Conservation (phyloP, 1,284 basidiomycete species). For the Heterobasidion irregulare region DNA sequence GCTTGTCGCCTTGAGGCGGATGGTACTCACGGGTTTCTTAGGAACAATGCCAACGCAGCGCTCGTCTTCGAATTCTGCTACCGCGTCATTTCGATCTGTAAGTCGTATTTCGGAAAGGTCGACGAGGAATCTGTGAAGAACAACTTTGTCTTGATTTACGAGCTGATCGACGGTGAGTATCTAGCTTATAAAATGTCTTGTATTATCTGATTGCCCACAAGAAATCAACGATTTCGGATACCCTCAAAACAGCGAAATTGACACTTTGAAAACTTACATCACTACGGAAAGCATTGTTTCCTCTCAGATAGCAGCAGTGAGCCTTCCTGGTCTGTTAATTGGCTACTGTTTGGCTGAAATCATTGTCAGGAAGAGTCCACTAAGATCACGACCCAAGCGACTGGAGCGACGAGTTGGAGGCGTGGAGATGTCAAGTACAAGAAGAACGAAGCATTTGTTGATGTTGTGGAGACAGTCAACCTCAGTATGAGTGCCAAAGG, state of each 20-base stretch:
- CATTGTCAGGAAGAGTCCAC: constrained; percentile 80
- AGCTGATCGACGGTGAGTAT: constrained; percentile 80
- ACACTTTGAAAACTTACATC: constrained; percentile 96
- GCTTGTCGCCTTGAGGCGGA: not conserved
- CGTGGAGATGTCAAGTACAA: constrained; percentile 93
- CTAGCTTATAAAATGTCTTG: not conserved
- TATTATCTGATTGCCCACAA: constrained; percentile 22
- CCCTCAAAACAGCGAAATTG: constrained; percentile 98
- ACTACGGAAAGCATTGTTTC: constrained; percentile 96
- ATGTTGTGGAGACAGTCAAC: constrained; percentile 96
- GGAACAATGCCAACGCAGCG: constrained; percentile 94
- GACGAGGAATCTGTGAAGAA: constrained; percentile 99
- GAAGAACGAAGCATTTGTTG: constrained; percentile 98
- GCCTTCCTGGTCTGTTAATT: constrained; percentile 18
- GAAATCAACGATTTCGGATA: constrained; percentile 99
- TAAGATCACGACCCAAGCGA: constrained; percentile 95
- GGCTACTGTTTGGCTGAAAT: constrained; percentile 4
- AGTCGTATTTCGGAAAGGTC: constrained; percentile 95
- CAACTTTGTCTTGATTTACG: constrained; percentile 96
- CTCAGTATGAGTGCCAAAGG: constrained; percentile 95
- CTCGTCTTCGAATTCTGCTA: constrained; percentile 98
- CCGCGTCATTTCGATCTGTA: constrained; percentile 88
- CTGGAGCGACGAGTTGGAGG: constrained; percentile 91
- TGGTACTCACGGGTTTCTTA: constrained; percentile 20
- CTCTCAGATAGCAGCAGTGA: constrained; percentile 68